phyloP scores from a whole-genome alignment of 345 rosid genomes.

The Fremontodendron californicum region DNA sequence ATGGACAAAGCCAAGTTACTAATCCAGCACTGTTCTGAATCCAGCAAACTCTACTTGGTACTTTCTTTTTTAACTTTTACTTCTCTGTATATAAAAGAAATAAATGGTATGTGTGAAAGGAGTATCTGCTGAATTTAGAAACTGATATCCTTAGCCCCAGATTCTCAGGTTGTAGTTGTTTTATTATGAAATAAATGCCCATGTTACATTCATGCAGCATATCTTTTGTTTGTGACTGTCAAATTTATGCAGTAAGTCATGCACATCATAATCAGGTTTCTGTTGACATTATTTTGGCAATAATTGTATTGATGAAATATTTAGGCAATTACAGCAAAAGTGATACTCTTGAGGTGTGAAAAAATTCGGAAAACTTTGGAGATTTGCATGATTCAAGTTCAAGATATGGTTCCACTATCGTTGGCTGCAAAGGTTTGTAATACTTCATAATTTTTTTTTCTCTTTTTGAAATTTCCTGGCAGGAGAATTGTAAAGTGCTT shows the following conservation, averaged over 20 bases:
- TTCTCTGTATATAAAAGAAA: neutral
- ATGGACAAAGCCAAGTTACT: slow-evolving; percentile 35
- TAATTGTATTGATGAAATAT: neutral
- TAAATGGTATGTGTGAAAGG: neutral
- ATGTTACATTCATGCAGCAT: neutral
- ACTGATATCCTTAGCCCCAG: neutral
- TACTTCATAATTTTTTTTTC: neutral
- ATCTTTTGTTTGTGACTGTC: neutral
- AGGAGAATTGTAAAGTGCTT: neutral
- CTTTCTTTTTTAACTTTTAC: neutral
- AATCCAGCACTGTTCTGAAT: slow-evolving; percentile 37
- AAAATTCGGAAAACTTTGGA: slow-evolving; percentile 22
- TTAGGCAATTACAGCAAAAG: slow-evolving; percentile 31
- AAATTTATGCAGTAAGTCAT: neutral
- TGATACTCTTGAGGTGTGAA: slow-evolving; percentile 28
- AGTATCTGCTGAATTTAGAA: neutral
- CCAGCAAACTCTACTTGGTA: slow-evolving; percentile 49
- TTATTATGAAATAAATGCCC: neutral
- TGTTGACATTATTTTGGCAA: neutral
- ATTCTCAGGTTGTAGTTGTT: too few relatives aligned
- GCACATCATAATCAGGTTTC: neutral
- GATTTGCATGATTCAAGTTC: slow-evolving; percentile 29
- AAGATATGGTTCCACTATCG: slow-evolving; percentile 29
- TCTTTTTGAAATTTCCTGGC: neutral
- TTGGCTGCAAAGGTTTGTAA: slow-evolving; percentile 35